A percentile compares a stretch with the other conserved stretches of the same genome.
phyloP scores from a whole-genome alignment of 441 rosid genomes.

The Adansonia rubrostipa region DNA sequence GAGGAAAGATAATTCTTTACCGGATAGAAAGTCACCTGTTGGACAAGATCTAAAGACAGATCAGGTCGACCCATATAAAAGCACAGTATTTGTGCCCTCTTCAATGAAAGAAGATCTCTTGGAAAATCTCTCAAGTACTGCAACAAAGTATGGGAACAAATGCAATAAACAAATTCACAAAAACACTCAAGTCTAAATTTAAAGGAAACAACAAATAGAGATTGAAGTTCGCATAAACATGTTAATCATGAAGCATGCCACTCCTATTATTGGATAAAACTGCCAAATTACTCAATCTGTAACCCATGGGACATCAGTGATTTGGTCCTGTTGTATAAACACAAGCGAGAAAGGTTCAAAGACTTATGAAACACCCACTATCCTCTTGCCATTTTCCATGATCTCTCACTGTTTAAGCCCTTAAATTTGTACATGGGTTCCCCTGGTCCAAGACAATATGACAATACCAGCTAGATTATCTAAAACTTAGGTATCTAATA shows the following conservation, averaged over 20 bases:
- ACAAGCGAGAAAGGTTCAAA: not conserved
- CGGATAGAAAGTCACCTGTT: conserved; percentile 54
- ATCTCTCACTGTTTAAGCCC: conserved; percentile 6
- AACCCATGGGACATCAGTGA: not conserved
- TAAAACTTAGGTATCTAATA: not conserved
- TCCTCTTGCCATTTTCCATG: not conserved
- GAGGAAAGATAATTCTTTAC: conserved; percentile 18
- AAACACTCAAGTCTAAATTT: conserved; percentile 9
- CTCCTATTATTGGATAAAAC: not conserved
- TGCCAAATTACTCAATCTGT: not conserved
- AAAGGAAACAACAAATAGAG: conserved; percentile 16
- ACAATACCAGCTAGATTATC: not conserved
- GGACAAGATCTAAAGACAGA: conserved; percentile 61
- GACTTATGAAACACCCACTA: not conserved
- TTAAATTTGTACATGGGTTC: not conserved
- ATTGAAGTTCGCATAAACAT: not conserved
- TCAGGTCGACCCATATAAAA: conserved; percentile 81
- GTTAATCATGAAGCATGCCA: not conserved
- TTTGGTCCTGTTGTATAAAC: not conserved
- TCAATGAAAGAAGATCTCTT: conserved; percentile 67
- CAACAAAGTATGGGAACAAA: conserved; percentile 33
- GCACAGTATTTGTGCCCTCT: conserved; percentile 73
- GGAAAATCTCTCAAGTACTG: conserved; percentile 78
- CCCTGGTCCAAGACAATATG: not conserved
- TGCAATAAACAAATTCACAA: conserved; percentile 23